Base-by-base conservation (phyloP, 306 rosid species). In the Vachellia collinsii region DNA sequence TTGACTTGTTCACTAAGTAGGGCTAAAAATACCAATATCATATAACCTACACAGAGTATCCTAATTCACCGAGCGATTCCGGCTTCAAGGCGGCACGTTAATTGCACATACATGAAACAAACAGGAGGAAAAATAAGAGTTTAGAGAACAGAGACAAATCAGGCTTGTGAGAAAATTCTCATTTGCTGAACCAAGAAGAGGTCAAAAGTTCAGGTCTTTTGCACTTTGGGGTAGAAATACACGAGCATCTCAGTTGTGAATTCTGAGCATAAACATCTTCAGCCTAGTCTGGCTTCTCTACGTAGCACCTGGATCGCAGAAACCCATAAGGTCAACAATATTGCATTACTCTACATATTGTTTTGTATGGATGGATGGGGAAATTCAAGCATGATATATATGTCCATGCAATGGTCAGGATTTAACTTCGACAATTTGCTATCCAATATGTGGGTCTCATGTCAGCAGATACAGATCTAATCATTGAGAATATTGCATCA, bases 251-350 rank as follows among this genome's bases (percentile, higher is more conserved):
- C 73, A 70, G 38, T 50, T 76, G 54, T 77, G 56, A 56, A 46
- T 61, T 76, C 56, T 22, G 11, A 58, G 23, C 81, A 82, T 56
- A 74, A 78, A 74, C 69, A 83, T 87, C 72, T 80, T 89, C 88
- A 92, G 63, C 94, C 97, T 82, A 94, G 85, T 88, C 97, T 91
- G 65, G 98, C 97, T 91, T 94, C 97, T 86, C 98, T 90, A 78
- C 78, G 91, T 76, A 94, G 87, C 82, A 94, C 98, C 97, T 94
- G 90, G 41, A 72, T 78, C 66, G 63, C 78, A 74, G 70, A 80
- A 78, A 81, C 25, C 38, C 80, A 72, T n/a, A 79, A 77, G n/a
- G 22, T 39, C 73, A 78, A n/a, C 53, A 43, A 44, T 41, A 9
- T 54, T 59, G 79, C 84, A 51, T 69, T 8, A 68, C 64, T 66